Conservation (phyloP, 768 basidiomycete genomes). For the Chalciporus pseudorubinellus region DNA sequence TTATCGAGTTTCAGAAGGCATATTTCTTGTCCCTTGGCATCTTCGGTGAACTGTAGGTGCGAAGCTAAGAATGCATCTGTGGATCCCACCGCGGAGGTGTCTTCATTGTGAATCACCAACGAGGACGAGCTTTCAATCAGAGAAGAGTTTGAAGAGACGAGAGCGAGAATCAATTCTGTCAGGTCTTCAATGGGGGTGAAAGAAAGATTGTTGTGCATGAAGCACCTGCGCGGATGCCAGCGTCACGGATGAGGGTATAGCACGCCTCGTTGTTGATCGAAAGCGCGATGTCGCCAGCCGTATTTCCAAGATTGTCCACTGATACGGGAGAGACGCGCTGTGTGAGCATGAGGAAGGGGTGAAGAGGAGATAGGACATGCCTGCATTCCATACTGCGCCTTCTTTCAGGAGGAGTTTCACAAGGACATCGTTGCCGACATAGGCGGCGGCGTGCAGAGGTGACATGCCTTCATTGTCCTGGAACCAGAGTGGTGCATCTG, state of each 20-base stretch:
- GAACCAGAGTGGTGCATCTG: constrained; percentile 85
- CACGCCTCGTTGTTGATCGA: constrained; percentile 76
- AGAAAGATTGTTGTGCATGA: constrained; percentile 6
- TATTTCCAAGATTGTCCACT: constrained; percentile 79
- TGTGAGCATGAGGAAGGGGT: not conserved
- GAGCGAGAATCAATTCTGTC: constrained; percentile 67
- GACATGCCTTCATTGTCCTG: constrained; percentile 85
- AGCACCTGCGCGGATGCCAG: constrained; percentile 87
- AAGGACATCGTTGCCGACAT: constrained; percentile 61
- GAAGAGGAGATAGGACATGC: constrained; percentile 37
- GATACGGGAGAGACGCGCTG: not conserved
- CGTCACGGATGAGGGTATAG: constrained; percentile 82
- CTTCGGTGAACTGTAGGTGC: constrained; percentile 62
- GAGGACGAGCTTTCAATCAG: constrained; percentile 27
- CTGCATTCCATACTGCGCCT: constrained; percentile 91
- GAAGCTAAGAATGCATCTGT: constrained; percentile 70
- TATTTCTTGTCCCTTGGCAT: constrained; percentile 76
- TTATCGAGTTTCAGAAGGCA: constrained; percentile 65
- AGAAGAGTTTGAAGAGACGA: constrained; percentile 50
- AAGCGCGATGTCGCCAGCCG: constrained; percentile 87
- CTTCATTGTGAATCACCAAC: constrained; percentile 46
- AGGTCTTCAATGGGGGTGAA: constrained; percentile 6
- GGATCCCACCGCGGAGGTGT: constrained; percentile 58
- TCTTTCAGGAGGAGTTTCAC: constrained; percentile 66
- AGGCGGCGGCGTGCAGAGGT: constrained; percentile 83